Evolutionary conservation across 2,329 filamentous ascomycete species (phyloP).

Genomic region (Claviceps quebecensis): DNA sequence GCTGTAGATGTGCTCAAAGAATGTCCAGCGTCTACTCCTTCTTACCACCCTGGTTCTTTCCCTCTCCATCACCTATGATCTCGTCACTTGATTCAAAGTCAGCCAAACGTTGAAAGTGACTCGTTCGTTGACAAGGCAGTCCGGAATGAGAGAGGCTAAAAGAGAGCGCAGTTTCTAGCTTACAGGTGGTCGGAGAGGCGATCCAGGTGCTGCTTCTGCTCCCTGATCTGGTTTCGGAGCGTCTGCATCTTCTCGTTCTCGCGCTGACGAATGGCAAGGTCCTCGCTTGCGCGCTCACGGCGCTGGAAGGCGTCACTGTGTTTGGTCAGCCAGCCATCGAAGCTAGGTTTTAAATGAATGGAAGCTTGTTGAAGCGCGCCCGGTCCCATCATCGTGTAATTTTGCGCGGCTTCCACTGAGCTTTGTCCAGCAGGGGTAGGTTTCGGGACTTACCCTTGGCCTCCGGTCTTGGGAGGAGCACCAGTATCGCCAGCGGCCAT

Average conservation of each 20-base stretch:
- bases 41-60: slow-evolving; percentile 54
- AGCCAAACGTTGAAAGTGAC: slow-evolving; percentile 3
- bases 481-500: slow-evolving; percentile 62
- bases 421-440: background rate
- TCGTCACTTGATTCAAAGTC: slow-evolving; percentile 44
- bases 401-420: background rate
- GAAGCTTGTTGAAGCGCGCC: too few relatives aligned
- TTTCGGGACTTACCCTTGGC: slow-evolving; percentile 32
- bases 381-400: background rate
- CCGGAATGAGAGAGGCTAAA: too few relatives aligned
- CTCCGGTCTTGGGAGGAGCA: slow-evolving; percentile 38
- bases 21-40: slow-evolving; percentile 12
- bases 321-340: slow-evolving; percentile 1
- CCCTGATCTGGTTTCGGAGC: slow-evolving; percentile 57
- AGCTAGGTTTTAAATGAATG: background rate
- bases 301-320: slow-evolving; percentile 79
- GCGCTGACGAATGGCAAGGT: slow-evolving; percentile 70
- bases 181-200: slow-evolving; percentile 74
- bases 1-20: background rate
- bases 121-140: slow-evolving; percentile 6
- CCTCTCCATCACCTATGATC: slow-evolving; percentile 32
- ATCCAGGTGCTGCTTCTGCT: slow-evolving; percentile 72
- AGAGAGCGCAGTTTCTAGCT: slow-evolving; percentile 19
- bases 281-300: slow-evolving; percentile 79
- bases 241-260: slow-evolving; percentile 80